These are phyloP conservation scores for Arachnomyces sp. DNA, from an alignment of 2,329 filamentous ascomycete genomes.

Conservation along the genomic window DNA sequence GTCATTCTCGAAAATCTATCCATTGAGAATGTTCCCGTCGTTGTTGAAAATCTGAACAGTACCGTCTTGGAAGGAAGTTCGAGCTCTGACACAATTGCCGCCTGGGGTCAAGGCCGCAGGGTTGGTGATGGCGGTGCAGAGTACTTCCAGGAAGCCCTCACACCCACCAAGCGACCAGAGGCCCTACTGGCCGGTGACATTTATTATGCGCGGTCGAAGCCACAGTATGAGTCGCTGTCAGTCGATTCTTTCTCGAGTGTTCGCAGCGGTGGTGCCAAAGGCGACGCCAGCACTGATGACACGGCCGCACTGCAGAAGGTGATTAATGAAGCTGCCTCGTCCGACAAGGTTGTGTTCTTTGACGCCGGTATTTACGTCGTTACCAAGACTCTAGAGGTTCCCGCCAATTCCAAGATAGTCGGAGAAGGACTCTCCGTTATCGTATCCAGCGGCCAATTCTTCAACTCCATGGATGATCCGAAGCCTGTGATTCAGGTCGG, in stretches of 20 bases:
- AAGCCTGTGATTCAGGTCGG: conserved; percentile 20
- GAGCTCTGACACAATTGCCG: conserved; percentile 29
- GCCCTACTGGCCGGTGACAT: conserved; percentile 38
- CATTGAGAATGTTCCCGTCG: conserved; percentile 43
- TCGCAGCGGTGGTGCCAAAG: conserved; percentile 34
- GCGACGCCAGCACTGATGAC: conserved; percentile 47
- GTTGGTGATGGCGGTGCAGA: conserved; percentile 40
- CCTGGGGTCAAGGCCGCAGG: conserved; percentile 38
- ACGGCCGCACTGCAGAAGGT: conserved; percentile 6
- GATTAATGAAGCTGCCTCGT: too few species aligned
- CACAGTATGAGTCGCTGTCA: conserved; percentile 42
- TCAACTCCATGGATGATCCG: conserved; percentile 19
- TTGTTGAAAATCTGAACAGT: conserved; percentile 32
- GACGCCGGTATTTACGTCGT: conserved; percentile 68
- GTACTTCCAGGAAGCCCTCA: conserved; percentile 37
- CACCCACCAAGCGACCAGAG: conserved; percentile 36
- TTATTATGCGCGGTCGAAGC: conserved; percentile 45
- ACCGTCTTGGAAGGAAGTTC: conserved; percentile 31
- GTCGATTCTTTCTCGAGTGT: conserved; percentile 38
- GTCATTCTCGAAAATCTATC: conserved; percentile 50
- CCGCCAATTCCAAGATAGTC: conserved; percentile 49
- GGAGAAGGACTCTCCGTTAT: conserved; percentile 45
- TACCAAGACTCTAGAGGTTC: conserved; percentile 62
- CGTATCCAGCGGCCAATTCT: conserved; percentile 24
- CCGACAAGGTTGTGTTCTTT: conserved; percentile 60